phyloP scores from a whole-genome alignment of 164 flowering plant species.

The Nymphaea thermarum region DNA sequence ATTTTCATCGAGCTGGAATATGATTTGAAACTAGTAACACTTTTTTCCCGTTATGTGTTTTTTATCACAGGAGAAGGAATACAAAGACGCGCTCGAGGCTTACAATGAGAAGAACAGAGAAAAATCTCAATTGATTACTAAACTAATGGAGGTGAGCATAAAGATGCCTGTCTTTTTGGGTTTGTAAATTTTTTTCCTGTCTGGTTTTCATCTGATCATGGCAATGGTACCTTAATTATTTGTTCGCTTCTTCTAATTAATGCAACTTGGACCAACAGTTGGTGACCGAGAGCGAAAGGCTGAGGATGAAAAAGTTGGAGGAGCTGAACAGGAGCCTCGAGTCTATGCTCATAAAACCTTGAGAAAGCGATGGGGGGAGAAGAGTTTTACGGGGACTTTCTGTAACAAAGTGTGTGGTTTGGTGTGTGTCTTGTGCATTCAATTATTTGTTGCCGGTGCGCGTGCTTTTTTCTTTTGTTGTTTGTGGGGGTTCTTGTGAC shows the following conservation, averaged over 20 bases:
- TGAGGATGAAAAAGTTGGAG: conserved; percentile 81
- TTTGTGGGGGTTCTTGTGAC: not conserved
- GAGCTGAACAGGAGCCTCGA: conserved; percentile 75
- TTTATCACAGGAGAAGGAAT: conserved; percentile 64
- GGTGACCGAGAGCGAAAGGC: conserved; percentile 70
- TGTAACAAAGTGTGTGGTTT: not conserved
- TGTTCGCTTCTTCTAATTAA: conserved; percentile 2
- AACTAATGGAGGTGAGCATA: conserved; percentile 61
- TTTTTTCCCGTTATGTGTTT: not conserved
- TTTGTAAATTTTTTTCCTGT: not conserved
- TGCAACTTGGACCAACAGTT: conserved; percentile 26
- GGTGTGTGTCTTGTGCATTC: not conserved
- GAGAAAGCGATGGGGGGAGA: not conserved
- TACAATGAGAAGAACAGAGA: conserved; percentile 77
- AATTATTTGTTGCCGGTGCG: not conserved
- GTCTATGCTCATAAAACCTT: conserved; percentile 11
- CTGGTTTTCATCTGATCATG: not conserved
- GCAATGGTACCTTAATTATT: not conserved
- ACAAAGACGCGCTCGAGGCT: conserved; percentile 75
- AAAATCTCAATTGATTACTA: conserved; percentile 58
- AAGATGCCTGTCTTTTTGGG: not conserved
- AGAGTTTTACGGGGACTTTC: not conserved
- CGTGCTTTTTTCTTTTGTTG: not conserved
- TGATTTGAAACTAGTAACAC: too few relatives aligned
- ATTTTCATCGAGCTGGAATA: too few relatives aligned